These are phyloP conservation scores for Candida silvicultrix DNA, from an alignment of 805 yeast genomes.

Conservation along the genomic window DNA sequence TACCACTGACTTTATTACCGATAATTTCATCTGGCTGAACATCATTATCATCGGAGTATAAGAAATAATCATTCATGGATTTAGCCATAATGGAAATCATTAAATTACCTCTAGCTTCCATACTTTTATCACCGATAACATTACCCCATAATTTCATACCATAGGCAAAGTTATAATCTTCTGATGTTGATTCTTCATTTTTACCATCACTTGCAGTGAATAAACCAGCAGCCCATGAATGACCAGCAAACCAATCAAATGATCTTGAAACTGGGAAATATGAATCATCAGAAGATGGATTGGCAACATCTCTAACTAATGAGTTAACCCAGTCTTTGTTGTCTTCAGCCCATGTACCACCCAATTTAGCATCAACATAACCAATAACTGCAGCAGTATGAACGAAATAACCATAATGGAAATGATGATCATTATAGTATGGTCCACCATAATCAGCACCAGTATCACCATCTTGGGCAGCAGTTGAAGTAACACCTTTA, in stretches of 20 bases:
- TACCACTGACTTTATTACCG: slow-evolving; percentile 61
- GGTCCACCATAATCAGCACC: slow-evolving; percentile 63
- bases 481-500: slow-evolving; percentile 51
- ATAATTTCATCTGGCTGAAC: slow-evolving; percentile 45
- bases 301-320: slow-evolving; percentile 61
- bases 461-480: slow-evolving; percentile 34
- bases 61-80: slow-evolving; percentile 51
- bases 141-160: slow-evolving; percentile 67
- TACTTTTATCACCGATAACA: slow-evolving; percentile 43
- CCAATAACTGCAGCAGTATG: slow-evolving; percentile 81
- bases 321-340: slow-evolving; percentile 53
- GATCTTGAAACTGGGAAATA: slow-evolving; percentile 59
- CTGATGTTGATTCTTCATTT: slow-evolving; percentile 66
- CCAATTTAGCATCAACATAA: slow-evolving; percentile 46
- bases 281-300: slow-evolving; percentile 45
- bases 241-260: slow-evolving; percentile 72
- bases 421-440: slow-evolving; percentile 81
- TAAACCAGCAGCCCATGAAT: slow-evolving; percentile 70
- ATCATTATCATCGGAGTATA: slow-evolving; percentile 39
- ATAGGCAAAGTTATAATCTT: slow-evolving; percentile 64
- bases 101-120: slow-evolving; percentile 51
- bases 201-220: slow-evolving; percentile 60
- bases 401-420: slow-evolving; percentile 79
- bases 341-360: slow-evolving; percentile 44
- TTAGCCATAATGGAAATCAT: slow-evolving; percentile 50